Base-by-base conservation (phyloP, 2,329 filamentous ascomycete genomes). In the Parascedosporium putredinis region DNA sequence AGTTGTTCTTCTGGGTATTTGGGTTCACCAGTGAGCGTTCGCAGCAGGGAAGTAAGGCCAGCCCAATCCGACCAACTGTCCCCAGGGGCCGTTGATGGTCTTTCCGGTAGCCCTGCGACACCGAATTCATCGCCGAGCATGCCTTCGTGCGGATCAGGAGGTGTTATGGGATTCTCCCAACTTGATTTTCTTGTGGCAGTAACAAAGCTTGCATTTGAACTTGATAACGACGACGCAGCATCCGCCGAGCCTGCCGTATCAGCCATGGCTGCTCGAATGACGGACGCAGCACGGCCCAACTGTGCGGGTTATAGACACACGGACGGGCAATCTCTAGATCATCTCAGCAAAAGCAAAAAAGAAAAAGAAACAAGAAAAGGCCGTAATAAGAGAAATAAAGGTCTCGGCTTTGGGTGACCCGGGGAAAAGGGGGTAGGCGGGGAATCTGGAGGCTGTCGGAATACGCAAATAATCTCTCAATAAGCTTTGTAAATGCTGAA, bases 1-100 rank as follows among this genome's bases (percentile, higher is more conserved):
- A 55, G 40, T 50, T 16, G 10, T 12, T 51, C 36, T 10, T 49
- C 46, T 25, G 40, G 10, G 8, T 48, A 18, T n/a, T 49, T 49
- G 5, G 27, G 24, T 8, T 43, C 47, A 4, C 24, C 16, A 6
- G 23, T 31, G 36, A 49, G 36, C 8, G 36, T 43, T 6, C 22
- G 24, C 14, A 48, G 4, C 22, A 38, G 31, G n/a, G 46, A 48
- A 38, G 46, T 29, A 18, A 48, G 38, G 18, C 46, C 31, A 8
- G 46, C 46, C 33, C 34, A 38, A 9, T 48, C 46, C n/a, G 22
- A 16, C 46, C 34, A 40, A 22, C 22, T 25, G 8, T 48, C 46
- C 6, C 18, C 33, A 16, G 23, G 23, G 16, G 34, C 18, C 29
- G 14, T 38, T 14, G 33, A 16, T n/a, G 34, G 31, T 12, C 36